A percentile compares a stretch with the other conserved stretches of the same genome.
phyloP scores from a whole-genome alignment of 192 early-diverging fungal species.

The Linnemannia hyalina region DNA sequence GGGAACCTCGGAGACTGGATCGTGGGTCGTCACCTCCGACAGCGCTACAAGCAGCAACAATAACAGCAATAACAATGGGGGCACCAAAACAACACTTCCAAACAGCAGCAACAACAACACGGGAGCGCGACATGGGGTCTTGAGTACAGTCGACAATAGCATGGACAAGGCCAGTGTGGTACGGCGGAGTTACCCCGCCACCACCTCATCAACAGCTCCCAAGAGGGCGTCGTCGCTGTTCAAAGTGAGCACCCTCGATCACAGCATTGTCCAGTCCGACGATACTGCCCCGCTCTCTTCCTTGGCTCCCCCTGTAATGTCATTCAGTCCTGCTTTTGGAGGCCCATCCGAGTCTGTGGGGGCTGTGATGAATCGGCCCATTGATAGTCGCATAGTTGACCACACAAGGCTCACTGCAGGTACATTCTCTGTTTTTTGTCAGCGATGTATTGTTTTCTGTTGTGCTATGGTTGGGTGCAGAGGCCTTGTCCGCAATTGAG shows the following conservation, averaged over 20 bases:
- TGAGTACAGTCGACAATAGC: background rate
- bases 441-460: too few relatives aligned
- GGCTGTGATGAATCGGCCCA: background rate
- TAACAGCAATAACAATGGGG: background rate
- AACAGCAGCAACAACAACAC: background rate
- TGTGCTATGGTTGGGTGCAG: background rate
- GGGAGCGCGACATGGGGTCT: background rate
- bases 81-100: background rate
- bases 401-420: constrained; percentile 33
- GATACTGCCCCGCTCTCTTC: constrained; percentile 35
- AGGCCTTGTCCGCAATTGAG: too few relatives aligned
- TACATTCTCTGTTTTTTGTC: background rate
- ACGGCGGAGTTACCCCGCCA: background rate
- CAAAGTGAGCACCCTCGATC: constrained; percentile 50
- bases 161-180: constrained; percentile 20
- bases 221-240: constrained; percentile 47
- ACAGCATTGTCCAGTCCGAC: constrained; percentile 41
- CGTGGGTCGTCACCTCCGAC: constrained; percentile 17
- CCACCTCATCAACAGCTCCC: constrained; percentile 13
- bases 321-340: constrained; percentile 47
- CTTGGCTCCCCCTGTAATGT: constrained; percentile 42
- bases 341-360: constrained; percentile 15
- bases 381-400: constrained; percentile 15
- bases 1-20: constrained; percentile 17
- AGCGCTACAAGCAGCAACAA: background rate